phyloP scores from a whole-genome alignment of 2,329 filamentous ascomycete genomes.

The Xylaria sp. region DNA sequence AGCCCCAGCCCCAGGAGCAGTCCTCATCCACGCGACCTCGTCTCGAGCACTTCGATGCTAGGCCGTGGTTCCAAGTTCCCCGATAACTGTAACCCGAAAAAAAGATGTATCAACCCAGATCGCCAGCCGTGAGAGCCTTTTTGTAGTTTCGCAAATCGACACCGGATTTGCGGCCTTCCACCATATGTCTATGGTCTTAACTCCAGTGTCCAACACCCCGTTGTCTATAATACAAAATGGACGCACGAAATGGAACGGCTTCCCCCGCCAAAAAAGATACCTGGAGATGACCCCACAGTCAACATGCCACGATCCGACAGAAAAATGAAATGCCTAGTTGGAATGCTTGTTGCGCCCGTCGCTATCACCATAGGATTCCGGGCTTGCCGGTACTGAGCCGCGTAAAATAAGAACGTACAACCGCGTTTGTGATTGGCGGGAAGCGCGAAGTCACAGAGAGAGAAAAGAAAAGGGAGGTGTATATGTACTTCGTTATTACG shows the following conservation, averaged over 20 bases:
- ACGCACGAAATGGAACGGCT: conserved; percentile 12
- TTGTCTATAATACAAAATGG: conserved; percentile 35
- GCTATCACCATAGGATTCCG: conserved; percentile 3
- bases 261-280: neutral
- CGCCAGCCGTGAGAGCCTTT: conserved; percentile 15
- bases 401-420: neutral
- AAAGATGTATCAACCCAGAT: conserved; percentile 17
- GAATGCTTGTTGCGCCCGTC: conserved; percentile 13
- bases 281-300: conserved; percentile 8
- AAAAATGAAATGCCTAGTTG: conserved; percentile 12
- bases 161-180: no score
- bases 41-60: conserved; percentile 43
- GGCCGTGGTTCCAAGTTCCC: conserved; percentile 15
- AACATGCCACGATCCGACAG: conserved; percentile 14
- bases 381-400: neutral
- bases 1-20: conserved; percentile 14
- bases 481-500: conserved; percentile 12
- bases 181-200: conserved; percentile 31
- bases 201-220: conserved; percentile 28
- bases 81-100: conserved; percentile 2
- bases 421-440: neutral
- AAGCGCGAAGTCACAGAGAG: neutral
- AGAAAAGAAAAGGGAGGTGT: conserved; percentile 16
- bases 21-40: conserved; percentile 29
- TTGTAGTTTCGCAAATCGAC: conserved; percentile 8